Evolutionary conservation across 345 rosid species (phyloP), one percentile per base, ranked within the genome.

Genomic region (Gossypium mustelinum): DNA sequence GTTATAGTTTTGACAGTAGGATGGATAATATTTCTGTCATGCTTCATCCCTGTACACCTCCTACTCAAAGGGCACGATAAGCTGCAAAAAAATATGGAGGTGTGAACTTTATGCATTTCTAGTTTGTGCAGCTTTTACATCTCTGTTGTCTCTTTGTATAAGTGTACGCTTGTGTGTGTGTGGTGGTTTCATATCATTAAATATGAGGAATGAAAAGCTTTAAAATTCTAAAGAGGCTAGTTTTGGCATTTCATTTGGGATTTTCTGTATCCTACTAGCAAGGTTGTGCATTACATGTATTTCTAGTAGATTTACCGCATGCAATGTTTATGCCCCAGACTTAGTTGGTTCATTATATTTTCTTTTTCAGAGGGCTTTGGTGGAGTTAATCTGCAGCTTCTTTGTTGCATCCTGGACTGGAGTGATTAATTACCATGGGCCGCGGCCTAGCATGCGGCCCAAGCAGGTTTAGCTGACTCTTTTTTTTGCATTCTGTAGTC

Each of bases 391-490:
- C 34, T 93, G 99, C 89, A 87, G 98, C 85, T 95, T 93, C 84
- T 95, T 93, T 82, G 98, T 95, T 78, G 98, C 97, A 54, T 95
- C 99, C 51, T 95, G 99, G 99, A 91, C 99, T 68, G 97, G 99
- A 45, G 98, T 89, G 74, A 94, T 95, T 74, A 95, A 82, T 77
- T 95, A 95, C 82, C 98, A 93, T 29, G 99, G 99, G 18, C 99
- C 99, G 56, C 85, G 93, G 39, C 99, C 99, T 66, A 93, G 99
- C 79, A 95, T 86, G 7, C 94, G 99, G 29, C 98, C 97, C 73
- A 87, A 91, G 79, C 99, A 95, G 96, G 99, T 90, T 74, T 22
- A 61, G 44, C 27, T 62, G 29, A 48, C 3, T 45, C 9, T 51
- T 12, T 20, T 62, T 48, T 73, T 22, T 73, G 25, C 68, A 25